Evolutionary conservation across 192 early-diverging fungal genomes (phyloP), one percentile per base, ranked within the genome.

Genomic region (Backusella westeae): DNA sequence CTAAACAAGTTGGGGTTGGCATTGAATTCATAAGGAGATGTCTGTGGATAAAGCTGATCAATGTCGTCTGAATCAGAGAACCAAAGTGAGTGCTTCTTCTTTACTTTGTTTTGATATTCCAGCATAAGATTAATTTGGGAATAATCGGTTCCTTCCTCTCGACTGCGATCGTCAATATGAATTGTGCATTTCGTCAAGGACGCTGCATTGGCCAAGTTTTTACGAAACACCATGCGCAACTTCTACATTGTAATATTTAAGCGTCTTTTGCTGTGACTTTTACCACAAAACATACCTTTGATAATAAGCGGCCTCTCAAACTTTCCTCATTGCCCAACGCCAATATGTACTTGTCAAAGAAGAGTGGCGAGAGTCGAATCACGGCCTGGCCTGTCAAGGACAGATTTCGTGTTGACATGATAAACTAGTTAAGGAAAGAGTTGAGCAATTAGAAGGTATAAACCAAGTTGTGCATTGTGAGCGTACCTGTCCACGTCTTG

Each of bases 331-430:
- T 23, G 8, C 26, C 56, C 15, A 72, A 36, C 14, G 39, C 2
- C 70, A 72, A n/a, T 19, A 29, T 17, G 5, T 72, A 72, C 34
- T 49, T 39, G 15, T 72, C 23, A 34, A 72, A 72, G n/a, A 46
- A 46, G 6, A 29, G n/a, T 12, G 70, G 70, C 8, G 70, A 42
- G 17, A 72, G n/a, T 5, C 70, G 70, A 72, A 72, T 72, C 21
- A 72, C 39, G 6, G 70, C 70, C 17, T 72, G 70, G 6, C 38
- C 70, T 15, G 70, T 72, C 44, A 72, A 46, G 23, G 70, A 72
- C n/a, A 29, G 26, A 32, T 72, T 72, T 21, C 39, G 41, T 6
- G 70, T 32, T 23, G 39, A 72, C 23, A 72, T 46, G 23, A 72
- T 72, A 39, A 72, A 34, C 70, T 72, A 72, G 15, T 46, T 39